These are phyloP conservation scores for Fusarium goolgardi DNA, from an alignment of 2,329 filamentous ascomycete species.

Conservation along the genomic window DNA sequence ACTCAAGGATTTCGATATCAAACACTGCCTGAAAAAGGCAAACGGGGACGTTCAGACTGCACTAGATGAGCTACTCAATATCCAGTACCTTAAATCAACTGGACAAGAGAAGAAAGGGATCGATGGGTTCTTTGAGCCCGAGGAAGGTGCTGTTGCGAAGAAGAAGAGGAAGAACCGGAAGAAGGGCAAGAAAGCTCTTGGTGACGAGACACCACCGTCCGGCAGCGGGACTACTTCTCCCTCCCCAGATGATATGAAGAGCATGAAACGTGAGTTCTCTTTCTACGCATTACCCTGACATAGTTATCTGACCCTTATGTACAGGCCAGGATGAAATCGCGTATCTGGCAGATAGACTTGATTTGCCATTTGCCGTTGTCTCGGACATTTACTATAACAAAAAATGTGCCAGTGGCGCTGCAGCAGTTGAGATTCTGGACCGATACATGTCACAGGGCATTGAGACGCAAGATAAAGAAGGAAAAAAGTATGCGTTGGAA, in stretches of 20 bases:
- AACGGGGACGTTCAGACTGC: conserved; percentile 74
- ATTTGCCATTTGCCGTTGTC: conserved; percentile 56
- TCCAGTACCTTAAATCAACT: conserved; percentile 79
- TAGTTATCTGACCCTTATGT: background rate
- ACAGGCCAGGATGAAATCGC: conserved; percentile 56
- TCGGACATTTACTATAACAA: conserved; percentile 55
- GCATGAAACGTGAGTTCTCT: conserved; percentile 49
- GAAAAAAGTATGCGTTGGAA: conserved; percentile 49
- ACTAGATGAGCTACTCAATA: conserved; percentile 83
- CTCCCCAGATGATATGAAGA: conserved; percentile 38
- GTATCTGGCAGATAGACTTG: conserved; percentile 59
- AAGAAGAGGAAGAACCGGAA: conserved; percentile 55
- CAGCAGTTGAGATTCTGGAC: conserved; percentile 58
- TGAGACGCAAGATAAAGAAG: conserved; percentile 47
- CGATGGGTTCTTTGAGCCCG: conserved; percentile 79
- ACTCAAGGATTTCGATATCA: conserved; percentile 73
- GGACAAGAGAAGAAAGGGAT: conserved; percentile 75
- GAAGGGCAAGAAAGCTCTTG: conserved; percentile 42
- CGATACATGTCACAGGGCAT: conserved; percentile 56
- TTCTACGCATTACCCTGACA: background rate
- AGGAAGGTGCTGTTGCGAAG: conserved; percentile 55
- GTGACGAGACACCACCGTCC: conserved; percentile 25
- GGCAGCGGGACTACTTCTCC: conserved; percentile 32
- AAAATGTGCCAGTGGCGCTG: conserved; percentile 53
- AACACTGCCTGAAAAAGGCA: conserved; percentile 73